Evolutionary conservation across 192 early-diverging fungal species (phyloP), one percentile per base, ranked within the genome.

Genomic region (Gryganskiella cystojenkinii): DNA sequence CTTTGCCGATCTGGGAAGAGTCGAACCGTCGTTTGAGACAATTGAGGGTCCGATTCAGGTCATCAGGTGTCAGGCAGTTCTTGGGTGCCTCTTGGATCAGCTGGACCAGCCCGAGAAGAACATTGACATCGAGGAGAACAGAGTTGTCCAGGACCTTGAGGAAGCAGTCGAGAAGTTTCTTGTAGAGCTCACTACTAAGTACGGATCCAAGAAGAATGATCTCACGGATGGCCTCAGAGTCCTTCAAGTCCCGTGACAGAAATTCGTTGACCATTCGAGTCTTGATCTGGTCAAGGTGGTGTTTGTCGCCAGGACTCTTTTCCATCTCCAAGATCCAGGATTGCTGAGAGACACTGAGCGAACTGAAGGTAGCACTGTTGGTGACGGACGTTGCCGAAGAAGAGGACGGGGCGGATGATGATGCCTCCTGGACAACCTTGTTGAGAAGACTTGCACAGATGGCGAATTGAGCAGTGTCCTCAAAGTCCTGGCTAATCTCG

Each of bases 181-280:
- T 24, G 52, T 54, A 54, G 17, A 30, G 24, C 52, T 25, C 28
- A 24, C 24, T 54, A 7, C 30, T 24, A 14, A 54, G 52, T 30
- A 54, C 52, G 22, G 52, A 7, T 30, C 52, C 52, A 30, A 54
- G 52, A 17, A 30, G 30, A 4, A 54, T 28, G 25, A 31, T 54
- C 28, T 54, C 52, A 2, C 25, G 25, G 28, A 54, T 54, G 24
- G 24, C 14, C 25, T 24, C 30, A 17, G 52, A 24, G 52, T 54
- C 52, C 52, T 54, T 54, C 25, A 28, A 17, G 52, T 54, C 52
- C 22, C 11, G 3, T 40, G 37, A 40, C 14, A 54, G 3, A 30
- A 54, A 54, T 28, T 54, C 25, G 25, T 54, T 28, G 25, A 54
- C 52, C 52, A 54, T 54, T 54, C 52, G 52, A 54, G 52, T 14